Percentiles rank a stretch among this genome's conserved stretches.
Evolutionary conservation across 441 rosid genomes (phyloP).

Genomic region (Aleurites moluccanus): DNA sequence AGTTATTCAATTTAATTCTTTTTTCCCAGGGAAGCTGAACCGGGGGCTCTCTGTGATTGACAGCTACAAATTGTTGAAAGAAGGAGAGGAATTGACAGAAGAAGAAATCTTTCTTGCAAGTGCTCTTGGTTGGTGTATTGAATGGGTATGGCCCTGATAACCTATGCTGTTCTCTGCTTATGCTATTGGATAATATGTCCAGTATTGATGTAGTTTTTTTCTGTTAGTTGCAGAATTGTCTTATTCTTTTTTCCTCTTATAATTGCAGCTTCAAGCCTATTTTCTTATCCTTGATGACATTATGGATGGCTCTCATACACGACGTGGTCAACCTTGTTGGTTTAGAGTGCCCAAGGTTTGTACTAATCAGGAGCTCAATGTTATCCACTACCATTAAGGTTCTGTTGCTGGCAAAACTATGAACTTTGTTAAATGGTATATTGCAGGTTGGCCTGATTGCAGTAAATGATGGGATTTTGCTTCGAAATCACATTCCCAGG

Average conservation of each 20-base stretch:
- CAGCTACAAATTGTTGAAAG: slow-evolving; percentile 69
- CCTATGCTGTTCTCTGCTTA: neutral
- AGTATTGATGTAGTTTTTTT: neutral
- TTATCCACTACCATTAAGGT: neutral
- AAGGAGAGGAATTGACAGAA: slow-evolving; percentile 61
- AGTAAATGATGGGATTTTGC: slow-evolving; percentile 68
- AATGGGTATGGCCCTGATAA: slow-evolving; percentile 58
- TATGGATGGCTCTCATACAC: slow-evolving; percentile 85
- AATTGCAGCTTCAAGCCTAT: slow-evolving; percentile 83
- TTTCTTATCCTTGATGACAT: slow-evolving; percentile 92
- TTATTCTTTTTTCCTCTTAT: neutral
- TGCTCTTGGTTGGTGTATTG: slow-evolving; percentile 91
- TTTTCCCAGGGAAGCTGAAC: slow-evolving; percentile 65
- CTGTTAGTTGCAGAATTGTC: neutral
- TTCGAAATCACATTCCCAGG: slow-evolving; percentile 77
- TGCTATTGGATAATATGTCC: neutral
- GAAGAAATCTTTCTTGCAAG: slow-evolving; percentile 67
- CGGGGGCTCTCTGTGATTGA: slow-evolving; percentile 80
- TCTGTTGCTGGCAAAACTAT: slow-evolving; percentile 5
- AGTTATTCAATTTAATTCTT: neutral
- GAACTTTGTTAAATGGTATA: slow-evolving; percentile 2
- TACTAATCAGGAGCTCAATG: slow-evolving; percentile 9
- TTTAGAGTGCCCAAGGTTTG: slow-evolving; percentile 77
- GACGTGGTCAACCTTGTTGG: slow-evolving; percentile 95
- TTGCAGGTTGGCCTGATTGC: slow-evolving; percentile 80